A percentile compares a stretch with the other conserved stretches of the same genome.
phyloP scores from a whole-genome alignment of 495 filamentous ascomycete genomes.

The Annulohypoxylon moriforme region DNA sequence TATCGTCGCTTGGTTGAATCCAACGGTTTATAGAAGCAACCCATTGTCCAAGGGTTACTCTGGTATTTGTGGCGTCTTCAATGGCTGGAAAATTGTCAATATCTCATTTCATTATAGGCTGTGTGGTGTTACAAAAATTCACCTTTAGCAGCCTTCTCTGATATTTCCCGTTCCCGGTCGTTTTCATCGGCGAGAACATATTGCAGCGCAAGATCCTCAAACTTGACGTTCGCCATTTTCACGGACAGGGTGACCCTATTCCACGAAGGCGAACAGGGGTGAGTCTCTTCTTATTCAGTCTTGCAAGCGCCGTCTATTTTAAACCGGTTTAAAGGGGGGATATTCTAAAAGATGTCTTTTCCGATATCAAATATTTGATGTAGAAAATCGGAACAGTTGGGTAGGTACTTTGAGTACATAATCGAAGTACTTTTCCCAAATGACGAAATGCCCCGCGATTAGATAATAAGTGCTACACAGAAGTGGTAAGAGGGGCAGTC shows the following conservation, averaged over 20 bases:
- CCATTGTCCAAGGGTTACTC: slow-evolving; percentile 59
- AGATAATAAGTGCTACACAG: slow-evolving; percentile 25
- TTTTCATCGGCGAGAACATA: slow-evolving; percentile 62
- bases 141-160: slow-evolving; percentile 56
- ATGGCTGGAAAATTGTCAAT: slow-evolving; percentile 47
- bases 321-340: no score
- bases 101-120: neutral
- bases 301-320: neutral
- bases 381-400: neutral
- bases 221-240: slow-evolving; percentile 54
- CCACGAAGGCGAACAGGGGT: slow-evolving; percentile 16
- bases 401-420: neutral
- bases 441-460: slow-evolving; percentile 41
- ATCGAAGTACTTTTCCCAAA: slow-evolving; percentile 8
- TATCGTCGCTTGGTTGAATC: slow-evolving; percentile 55
- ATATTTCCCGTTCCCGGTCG: slow-evolving; percentile 47
- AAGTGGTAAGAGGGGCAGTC: slow-evolving; percentile 47
- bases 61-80: slow-evolving; percentile 54
- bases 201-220: slow-evolving; percentile 59
- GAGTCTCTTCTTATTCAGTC: neutral
- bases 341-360: neutral
- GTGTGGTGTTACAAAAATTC: slow-evolving; percentile 11
- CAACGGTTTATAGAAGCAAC: slow-evolving; percentile 61
- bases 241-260: slow-evolving; percentile 7
- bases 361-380: neutral